Conservation (phyloP, 1,284 basidiomycete species). For the Leccinum subrobustum region DNA sequence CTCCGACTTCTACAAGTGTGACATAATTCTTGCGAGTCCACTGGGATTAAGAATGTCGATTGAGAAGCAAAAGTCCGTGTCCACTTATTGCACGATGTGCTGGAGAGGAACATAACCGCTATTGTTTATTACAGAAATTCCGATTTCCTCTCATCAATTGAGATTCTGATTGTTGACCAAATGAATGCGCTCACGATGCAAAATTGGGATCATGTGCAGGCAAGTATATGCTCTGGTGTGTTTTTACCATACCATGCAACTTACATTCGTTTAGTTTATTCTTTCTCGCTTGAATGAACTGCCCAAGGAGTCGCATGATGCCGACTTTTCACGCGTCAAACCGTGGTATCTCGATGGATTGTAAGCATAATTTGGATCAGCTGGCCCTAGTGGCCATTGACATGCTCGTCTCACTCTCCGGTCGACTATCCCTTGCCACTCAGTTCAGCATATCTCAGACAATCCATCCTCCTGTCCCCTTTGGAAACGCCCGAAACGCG, state of each 20-base stretch:
- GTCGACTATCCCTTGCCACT: not conserved
- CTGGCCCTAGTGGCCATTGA: not conserved
- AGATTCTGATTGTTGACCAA: conserved; percentile 92
- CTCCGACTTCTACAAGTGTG: conserved; percentile 87
- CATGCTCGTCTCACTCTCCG: not conserved
- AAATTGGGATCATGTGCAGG: conserved; percentile 98
- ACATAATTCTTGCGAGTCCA: conserved; percentile 92
- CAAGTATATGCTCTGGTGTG: conserved; percentile 25
- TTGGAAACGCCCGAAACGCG: conserved; percentile 91
- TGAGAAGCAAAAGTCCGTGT: conserved; percentile 85
- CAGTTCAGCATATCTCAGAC: conserved; percentile 81
- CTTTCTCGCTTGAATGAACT: conserved; percentile 83
- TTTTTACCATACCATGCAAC: not conserved
- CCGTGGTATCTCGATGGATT: conserved; percentile 96
- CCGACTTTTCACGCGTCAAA: conserved; percentile 96
- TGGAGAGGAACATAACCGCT: not conserved
- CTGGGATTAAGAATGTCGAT: conserved; percentile 89
- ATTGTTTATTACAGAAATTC: conserved; percentile 53
- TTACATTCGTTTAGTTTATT: conserved; percentile 62
- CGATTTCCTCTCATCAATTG: conserved; percentile 93
- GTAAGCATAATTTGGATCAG: conserved; percentile 43
- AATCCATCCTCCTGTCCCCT: conserved; percentile 86
- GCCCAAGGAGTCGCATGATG: conserved; percentile 89
- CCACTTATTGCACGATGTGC: not conserved
- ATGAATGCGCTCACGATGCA: conserved; percentile 95